Evolutionary conservation across 257 asterid genomes (phyloP).

Genomic region (Lycium ferocissimum): DNA sequence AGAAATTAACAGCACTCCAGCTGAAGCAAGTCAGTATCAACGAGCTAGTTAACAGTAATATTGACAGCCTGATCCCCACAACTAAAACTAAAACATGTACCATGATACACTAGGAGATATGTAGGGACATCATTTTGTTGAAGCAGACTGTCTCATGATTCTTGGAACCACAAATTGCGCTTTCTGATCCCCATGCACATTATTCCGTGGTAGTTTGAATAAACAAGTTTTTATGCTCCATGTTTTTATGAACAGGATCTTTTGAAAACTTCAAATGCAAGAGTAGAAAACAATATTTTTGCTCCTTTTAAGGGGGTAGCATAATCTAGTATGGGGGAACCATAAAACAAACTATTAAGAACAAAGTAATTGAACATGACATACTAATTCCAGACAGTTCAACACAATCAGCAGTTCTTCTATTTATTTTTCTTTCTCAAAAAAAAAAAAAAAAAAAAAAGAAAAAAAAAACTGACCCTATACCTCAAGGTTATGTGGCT

Average conservation of each 20-base stretch:
- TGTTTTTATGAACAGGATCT: not conserved
- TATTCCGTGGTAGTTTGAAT: not conserved
- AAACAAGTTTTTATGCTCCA: constrained; percentile 17
- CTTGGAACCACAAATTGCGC: not conserved
- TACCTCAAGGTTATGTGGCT: constrained; percentile 1
- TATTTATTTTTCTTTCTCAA: not conserved
- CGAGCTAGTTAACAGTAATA: not conserved
- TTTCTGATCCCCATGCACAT: not conserved
- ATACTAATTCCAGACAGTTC: not conserved
- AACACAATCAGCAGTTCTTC: not conserved
- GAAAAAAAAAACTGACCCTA: not conserved
- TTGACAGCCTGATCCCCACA: not conserved
- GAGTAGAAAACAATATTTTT: not conserved
- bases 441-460: not conserved
- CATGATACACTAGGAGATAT: constrained; percentile 17
- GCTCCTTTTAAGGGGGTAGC: not conserved
- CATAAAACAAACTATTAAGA: not conserved
- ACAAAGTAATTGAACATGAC: not conserved
- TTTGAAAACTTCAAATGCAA: not conserved
- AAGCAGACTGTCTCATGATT: not conserved
- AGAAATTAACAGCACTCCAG: not conserved
- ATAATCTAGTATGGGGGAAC: not conserved
- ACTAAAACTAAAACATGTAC: not conserved
- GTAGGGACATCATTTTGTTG: not conserved
- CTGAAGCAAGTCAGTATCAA: not conserved